Evolutionary conservation across 2,329 filamentous ascomycete species (phyloP).

Genomic region (Aspergillus hortae): DNA sequence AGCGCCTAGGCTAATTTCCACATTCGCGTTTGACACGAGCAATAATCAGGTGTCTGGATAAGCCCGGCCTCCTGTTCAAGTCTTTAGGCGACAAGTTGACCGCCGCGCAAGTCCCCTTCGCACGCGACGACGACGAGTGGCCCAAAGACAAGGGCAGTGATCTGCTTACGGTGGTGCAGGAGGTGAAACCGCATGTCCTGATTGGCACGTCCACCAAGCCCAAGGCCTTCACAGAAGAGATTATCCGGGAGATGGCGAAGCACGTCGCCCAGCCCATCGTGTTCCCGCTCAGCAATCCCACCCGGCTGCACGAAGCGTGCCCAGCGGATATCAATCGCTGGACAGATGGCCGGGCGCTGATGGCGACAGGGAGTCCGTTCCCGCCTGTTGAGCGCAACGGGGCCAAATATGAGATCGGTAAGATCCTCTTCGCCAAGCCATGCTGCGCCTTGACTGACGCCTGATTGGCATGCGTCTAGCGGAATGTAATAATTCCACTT

Average conservation of each 20-base stretch:
- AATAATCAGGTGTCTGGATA: constrained; percentile 68
- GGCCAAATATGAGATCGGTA: constrained; percentile 53
- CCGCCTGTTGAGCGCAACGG: constrained; percentile 63
- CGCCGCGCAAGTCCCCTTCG: constrained; percentile 64
- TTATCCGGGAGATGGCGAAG: constrained; percentile 71
- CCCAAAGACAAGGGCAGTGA: constrained; percentile 50
- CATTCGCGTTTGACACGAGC: not conserved
- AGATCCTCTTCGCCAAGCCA: not conserved
- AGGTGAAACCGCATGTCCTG: constrained; percentile 73
- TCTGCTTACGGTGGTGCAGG: constrained; percentile 64
- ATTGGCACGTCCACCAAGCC: constrained; percentile 81
- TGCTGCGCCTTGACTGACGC: constrained; percentile 27
- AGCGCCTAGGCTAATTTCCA: not conserved
- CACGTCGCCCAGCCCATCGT: constrained; percentile 71
- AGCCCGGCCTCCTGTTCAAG: constrained; percentile 69
- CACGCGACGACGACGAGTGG: constrained; percentile 64
- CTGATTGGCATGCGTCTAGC: constrained; percentile 45
- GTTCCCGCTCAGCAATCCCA: constrained; percentile 83
- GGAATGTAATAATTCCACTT: constrained; percentile 85
- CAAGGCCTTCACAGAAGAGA: constrained; percentile 69
- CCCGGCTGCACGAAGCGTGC: constrained; percentile 74
- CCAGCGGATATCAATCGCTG: constrained; percentile 73
- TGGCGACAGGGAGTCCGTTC: constrained; percentile 83
- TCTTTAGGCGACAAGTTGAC: constrained; percentile 60
- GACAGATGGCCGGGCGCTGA: constrained; percentile 73